Evolutionary conservation across 2,329 filamentous ascomycete species (phyloP), one percentile per base, ranked within the genome.

Genomic region (Sclerotinia spermophila): DNA sequence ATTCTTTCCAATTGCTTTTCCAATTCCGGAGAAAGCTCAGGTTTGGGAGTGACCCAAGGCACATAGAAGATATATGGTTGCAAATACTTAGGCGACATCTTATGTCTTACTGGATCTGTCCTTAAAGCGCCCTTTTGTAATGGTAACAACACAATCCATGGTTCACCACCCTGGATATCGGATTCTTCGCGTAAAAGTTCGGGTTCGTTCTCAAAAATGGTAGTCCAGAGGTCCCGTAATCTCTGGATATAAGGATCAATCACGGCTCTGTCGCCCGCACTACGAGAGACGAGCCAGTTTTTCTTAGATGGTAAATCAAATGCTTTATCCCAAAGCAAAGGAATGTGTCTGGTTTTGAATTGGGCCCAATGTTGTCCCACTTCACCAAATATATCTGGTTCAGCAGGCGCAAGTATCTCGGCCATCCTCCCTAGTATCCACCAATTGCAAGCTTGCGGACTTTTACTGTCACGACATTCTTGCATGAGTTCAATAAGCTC

Each of bases 41-140:
- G 65, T 44, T 67, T 67, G 7, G 65, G 65, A 30, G 51, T 67
- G 8, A 15, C 27, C 51, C 51, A 67, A 30, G 65, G 65, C 13
- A 67, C 51, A 21, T 67, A 67, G 24, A 67, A 59, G 40, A 58
- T 58, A 44, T 53, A 66, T 17, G 62, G 62, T 42, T 66, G 62
- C n/a, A 53, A 19, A 30, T 40, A 66, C 15, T 35, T 35, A 5
- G 51, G 27, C 51, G 65, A n/a, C 51, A 56, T 53, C n/a, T 66
- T 66, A 27, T 66, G 62, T 40, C 62, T 53, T 8, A 24, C 15
- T 15, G 62, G 10, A n/a, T 66, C 62, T 30, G 62, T 66, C 48
- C 62, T 40, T 24, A 66, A 2, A 38, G 65, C 65, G 33, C 65
- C 65, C 53, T 27, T 67, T 21, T 59, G 51, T 42, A 56, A 44